Conservation (phyloP, 306 rosid species). For the Glycine latifolia region DNA sequence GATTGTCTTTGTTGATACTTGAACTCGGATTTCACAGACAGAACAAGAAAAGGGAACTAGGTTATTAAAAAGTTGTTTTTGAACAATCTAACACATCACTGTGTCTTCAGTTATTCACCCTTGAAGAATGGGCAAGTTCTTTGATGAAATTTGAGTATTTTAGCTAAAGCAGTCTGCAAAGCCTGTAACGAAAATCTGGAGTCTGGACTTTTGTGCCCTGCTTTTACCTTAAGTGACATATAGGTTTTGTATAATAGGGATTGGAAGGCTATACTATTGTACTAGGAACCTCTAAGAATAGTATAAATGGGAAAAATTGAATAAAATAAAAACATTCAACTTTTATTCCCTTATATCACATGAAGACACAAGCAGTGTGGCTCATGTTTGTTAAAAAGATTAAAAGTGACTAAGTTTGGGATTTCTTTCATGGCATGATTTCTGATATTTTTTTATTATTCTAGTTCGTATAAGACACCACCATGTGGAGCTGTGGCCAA, state of each 20-base stretch:
- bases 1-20: conserved; percentile 16
- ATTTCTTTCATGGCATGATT: conserved; percentile 2
- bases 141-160: conserved; percentile 16
- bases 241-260: conserved; percentile 12
- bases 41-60: conserved; percentile 2
- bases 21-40: background rate
- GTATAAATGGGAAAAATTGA: conserved; percentile 1
- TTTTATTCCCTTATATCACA: conserved; percentile 22
- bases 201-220: background rate
- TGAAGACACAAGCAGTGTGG: conserved; percentile 3
- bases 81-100: background rate
- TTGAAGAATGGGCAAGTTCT: background rate
- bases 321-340: background rate
- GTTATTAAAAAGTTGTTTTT: background rate
- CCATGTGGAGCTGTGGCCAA: conserved; percentile 17
- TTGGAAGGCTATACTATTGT: conserved; percentile 6
- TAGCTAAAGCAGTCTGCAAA: conserved; percentile 25
- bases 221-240: background rate
- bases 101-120: background rate
- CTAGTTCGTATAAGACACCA: background rate
- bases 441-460: background rate
- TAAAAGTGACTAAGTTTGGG: background rate
- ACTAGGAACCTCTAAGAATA: conserved; percentile 29
- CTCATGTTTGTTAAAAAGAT: conserved; percentile 9
- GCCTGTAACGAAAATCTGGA: conserved; percentile 24